These are phyloP conservation scores for Brettanomyces nanus DNA, from an alignment of 805 yeast genomes.

Conservation along the genomic window DNA sequence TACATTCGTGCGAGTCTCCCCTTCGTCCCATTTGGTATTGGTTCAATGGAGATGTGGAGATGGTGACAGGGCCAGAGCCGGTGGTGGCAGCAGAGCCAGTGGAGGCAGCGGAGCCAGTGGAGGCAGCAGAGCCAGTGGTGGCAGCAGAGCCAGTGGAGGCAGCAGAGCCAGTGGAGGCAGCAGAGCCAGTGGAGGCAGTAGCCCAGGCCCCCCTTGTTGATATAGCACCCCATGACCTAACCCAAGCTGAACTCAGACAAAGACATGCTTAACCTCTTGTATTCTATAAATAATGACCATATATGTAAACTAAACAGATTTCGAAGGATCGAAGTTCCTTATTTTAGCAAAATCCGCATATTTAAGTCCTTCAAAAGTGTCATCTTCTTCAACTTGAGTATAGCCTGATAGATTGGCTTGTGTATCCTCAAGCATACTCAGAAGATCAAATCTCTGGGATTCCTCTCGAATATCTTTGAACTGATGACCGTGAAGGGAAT, in stretches of 20 bases:
- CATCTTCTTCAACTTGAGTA: conserved; percentile 5
- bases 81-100: not conserved
- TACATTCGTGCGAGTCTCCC: conserved; percentile 26
- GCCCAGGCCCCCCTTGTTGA: not conserved
- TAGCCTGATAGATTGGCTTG: not conserved
- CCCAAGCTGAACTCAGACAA: not conserved
- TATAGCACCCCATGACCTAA: not conserved
- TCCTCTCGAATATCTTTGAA: conserved; percentile 3
- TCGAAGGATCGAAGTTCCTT: conserved; percentile 7
- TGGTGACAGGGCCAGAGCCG: not conserved
- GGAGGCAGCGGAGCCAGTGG: not conserved
- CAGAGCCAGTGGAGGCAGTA: not conserved
- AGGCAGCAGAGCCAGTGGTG: not conserved
- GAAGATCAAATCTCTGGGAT: conserved; percentile 9
- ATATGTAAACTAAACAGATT: not conserved
- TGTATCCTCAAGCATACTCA: conserved; percentile 7
- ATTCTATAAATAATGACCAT: conserved; percentile 1
- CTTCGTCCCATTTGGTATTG: conserved; percentile 37
- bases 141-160: not conserved
- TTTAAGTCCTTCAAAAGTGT: conserved; percentile 15
- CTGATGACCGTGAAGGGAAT: not conserved
- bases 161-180: not conserved
- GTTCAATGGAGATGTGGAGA: conserved; percentile 7
- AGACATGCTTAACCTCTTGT: not conserved
- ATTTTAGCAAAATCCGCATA: conserved; percentile 13